Percentiles rank a stretch among this genome's conserved stretches.
Conservation (phyloP, 2,329 filamentous ascomycete genomes). For the Trichoderma oligosporum region DNA sequence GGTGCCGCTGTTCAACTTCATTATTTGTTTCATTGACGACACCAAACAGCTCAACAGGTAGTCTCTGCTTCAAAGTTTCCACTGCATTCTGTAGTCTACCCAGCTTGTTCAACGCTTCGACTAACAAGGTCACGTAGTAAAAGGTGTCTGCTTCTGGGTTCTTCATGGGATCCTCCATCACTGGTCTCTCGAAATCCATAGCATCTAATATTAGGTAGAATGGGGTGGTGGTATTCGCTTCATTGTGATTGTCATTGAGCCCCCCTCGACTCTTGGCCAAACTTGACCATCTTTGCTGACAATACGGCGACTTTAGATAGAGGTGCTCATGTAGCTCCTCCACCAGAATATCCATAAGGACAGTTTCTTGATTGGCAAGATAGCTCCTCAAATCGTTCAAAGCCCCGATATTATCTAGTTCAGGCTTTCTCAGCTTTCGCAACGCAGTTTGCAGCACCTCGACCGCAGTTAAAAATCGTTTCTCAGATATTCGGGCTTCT, state of each 20-base stretch:
- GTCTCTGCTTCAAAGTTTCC: constrained; percentile 83
- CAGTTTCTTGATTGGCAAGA: constrained; percentile 86
- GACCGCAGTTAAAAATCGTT: constrained; percentile 88
- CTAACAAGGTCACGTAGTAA: constrained; percentile 80
- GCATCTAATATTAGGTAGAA: constrained; percentile 59
- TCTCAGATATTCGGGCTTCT: constrained; percentile 92
- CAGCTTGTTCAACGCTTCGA: constrained; percentile 87
- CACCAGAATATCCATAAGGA: constrained; percentile 89
- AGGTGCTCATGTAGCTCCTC: constrained; percentile 96
- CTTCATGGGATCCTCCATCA: constrained; percentile 83
- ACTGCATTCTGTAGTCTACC: constrained; percentile 81
- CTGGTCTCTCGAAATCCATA: constrained; percentile 56
- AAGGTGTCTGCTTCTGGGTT: constrained; percentile 97
- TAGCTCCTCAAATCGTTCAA: constrained; percentile 82
- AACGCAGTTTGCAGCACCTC: constrained; percentile 86
- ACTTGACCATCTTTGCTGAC: constrained; percentile 89
- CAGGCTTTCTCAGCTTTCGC: constrained; percentile 76
- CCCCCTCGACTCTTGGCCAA: constrained; percentile 65
- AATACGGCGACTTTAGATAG: constrained; percentile 96
- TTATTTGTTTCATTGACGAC: constrained; percentile 94
- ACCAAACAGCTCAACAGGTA: constrained; percentile 89
- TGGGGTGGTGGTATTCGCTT: constrained; percentile 45
- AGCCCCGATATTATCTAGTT: constrained; percentile 87
- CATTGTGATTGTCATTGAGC: constrained; percentile 46
- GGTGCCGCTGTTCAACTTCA: constrained; percentile 89